A percentile compares a stretch with the other conserved stretches of the same genome.
Evolutionary conservation across 345 rosid genomes (phyloP).

Genomic region (Luvunga scandens): DNA sequence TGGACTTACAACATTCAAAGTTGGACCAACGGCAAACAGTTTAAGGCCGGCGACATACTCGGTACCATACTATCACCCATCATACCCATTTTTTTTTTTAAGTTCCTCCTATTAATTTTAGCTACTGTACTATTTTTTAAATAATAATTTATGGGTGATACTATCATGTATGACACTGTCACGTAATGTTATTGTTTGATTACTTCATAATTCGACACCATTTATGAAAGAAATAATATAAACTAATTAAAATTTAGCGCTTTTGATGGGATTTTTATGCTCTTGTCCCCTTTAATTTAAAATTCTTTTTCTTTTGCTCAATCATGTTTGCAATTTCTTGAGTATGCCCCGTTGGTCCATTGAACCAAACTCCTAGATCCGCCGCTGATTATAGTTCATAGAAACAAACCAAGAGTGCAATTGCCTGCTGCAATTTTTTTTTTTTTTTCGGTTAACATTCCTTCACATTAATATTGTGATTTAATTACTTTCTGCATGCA

Average conservation of each 20-base stretch:
- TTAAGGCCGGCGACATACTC: conserved; percentile 23
- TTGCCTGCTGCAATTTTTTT: not conserved
- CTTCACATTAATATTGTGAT: not conserved
- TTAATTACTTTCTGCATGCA: not conserved
- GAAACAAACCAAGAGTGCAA: not conserved
- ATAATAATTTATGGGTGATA: not conserved
- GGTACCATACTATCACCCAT: not conserved
- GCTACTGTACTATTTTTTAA: too few species aligned
- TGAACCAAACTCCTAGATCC: too few species aligned
- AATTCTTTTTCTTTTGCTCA: not conserved
- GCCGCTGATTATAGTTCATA: too few species aligned
- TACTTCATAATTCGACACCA: too few species aligned
- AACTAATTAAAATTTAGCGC: not conserved
- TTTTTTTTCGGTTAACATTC: not conserved
- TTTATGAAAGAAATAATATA: too few species aligned
- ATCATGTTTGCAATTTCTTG: not conserved
- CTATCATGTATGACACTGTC: too few species aligned
- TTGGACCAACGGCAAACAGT: conserved; percentile 23
- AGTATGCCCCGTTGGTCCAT: too few species aligned
- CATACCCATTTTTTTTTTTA: too few species aligned
- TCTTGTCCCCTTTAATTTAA: too few species aligned
- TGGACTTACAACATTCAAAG: conserved; percentile 23
- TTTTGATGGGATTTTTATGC: too few species aligned
- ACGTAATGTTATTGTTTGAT: too few species aligned
- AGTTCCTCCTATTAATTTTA: not conserved